Evolutionary conservation across 1,139 yeast species (phyloP), one percentile per base, ranked within the genome.

Genomic region (Scheffersomyces quercinus): DNA sequence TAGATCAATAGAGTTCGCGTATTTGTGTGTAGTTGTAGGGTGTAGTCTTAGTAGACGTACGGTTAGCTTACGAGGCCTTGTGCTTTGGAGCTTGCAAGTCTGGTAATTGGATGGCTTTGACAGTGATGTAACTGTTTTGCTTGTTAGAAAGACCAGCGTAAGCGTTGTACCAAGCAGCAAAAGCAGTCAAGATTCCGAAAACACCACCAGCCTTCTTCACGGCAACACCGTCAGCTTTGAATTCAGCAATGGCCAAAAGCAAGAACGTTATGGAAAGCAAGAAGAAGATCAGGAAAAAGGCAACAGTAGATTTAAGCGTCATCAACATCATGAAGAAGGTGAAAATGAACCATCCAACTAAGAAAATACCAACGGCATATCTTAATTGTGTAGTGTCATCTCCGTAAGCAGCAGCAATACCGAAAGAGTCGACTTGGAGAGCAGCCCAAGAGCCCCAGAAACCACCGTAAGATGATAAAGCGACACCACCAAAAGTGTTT

Each of bases 401-500:
- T 32, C 67, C 75, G 54, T 79, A 83, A 11, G 93, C 83, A 3
- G 72, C 70, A 15, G 64, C 68, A 49, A 90, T 85, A 38, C 93
- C 91, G 65, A 90, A 90, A 58, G 85, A 76, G 31, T 84, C 82
- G 44, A 84, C 81, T 50, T 80, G 73, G 48, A 90, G 77, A 26
- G 93, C 91, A 49, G 82, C 95, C 66, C 80, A 86, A 36, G 91
- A 74, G 64, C 88, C 75, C 97, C 97, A 90, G 67, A 89, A 90
- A 0, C 93, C 96, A 49, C 95, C 97, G 60, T 73, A 90, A 5
- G 95, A 85, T 20, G 85, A 68, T 47, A 89, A 75, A 3, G 95
- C 95, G 42, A 88, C 80, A 47, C 89, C 96, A 82, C 96, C 97
- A 73, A 89, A 90, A 43, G 96, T 83, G 71, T 89, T 88, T 57